Evolutionary conservation across 495 filamentous ascomycete species (phyloP).

Genomic region (Aspergillus wentii): DNA sequence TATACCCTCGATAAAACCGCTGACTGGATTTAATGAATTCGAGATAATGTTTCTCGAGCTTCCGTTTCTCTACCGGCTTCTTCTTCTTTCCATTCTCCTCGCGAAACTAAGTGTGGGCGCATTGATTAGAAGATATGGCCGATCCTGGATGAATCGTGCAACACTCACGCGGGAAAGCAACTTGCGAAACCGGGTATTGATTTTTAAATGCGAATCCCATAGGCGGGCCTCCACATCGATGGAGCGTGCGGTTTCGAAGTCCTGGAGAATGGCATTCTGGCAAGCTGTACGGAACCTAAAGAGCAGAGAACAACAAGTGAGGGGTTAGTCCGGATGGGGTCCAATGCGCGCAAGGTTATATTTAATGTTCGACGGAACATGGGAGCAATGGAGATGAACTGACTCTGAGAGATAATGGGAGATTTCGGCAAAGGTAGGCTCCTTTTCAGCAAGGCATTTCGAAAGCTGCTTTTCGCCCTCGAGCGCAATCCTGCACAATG

Average conservation of each 20-base stretch:
- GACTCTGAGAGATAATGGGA: slow-evolving; percentile 56
- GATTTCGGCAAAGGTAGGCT: slow-evolving; percentile 52
- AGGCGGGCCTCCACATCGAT: slow-evolving; percentile 62
- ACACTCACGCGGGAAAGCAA: slow-evolving; percentile 45
- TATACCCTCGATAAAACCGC: slow-evolving; percentile 79
- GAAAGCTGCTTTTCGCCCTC: slow-evolving; percentile 43
- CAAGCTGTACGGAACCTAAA: slow-evolving; percentile 64
- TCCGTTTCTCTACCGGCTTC: slow-evolving; percentile 71
- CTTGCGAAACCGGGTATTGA: slow-evolving; percentile 74
- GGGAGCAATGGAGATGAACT: slow-evolving; percentile 20
- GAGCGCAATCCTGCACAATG: slow-evolving; percentile 36
- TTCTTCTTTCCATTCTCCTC: slow-evolving; percentile 55
- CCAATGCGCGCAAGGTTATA: slow-evolving; percentile 13
- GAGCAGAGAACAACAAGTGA: slow-evolving; percentile 4
- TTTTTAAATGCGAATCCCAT: slow-evolving; percentile 73
- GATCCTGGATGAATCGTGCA: neutral
- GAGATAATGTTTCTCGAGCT: slow-evolving; percentile 72
- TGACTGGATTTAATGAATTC: slow-evolving; percentile 82
- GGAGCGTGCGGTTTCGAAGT: slow-evolving; percentile 63
- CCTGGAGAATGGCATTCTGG: slow-evolving; percentile 64
- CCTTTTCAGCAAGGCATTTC: slow-evolving; percentile 46
- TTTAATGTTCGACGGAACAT: neutral
- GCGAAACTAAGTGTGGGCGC: slow-evolving; percentile 36
- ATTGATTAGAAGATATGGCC: slow-evolving; percentile 10
- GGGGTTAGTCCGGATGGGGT: slow-evolving; percentile 16